These are phyloP conservation scores for Penicillium fimorum DNA, from an alignment of 495 filamentous ascomycete species.

Conservation along the genomic window DNA sequence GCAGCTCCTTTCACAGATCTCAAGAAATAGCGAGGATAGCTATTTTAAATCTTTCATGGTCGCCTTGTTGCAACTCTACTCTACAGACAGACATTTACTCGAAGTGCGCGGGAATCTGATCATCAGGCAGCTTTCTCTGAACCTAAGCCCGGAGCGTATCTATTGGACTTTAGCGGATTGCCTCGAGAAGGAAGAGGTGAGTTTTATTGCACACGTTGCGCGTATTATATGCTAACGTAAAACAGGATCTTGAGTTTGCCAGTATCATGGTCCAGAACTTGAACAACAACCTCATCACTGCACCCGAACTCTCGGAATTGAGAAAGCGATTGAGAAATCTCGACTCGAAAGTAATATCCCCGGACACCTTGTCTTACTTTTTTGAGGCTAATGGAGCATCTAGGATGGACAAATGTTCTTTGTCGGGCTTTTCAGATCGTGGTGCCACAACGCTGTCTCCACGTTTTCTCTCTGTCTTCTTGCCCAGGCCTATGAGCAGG, in stretches of 20 bases:
- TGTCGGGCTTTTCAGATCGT: conserved; percentile 87
- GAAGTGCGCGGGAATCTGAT: conserved; percentile 95
- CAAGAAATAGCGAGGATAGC: conserved; percentile 90
- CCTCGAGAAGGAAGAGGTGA: conserved; percentile 88
- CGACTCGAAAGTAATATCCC: conserved; percentile 67
- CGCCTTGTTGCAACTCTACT: conserved; percentile 90
- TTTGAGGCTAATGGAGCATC: conserved; percentile 14
- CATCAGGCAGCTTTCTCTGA: conserved; percentile 91
- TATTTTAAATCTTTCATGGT: conserved; percentile 99
- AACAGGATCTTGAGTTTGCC: conserved; percentile 86
- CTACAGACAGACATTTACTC: conserved; percentile 84
- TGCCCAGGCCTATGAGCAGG: conserved; percentile 97
- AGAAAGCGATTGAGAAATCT: conserved; percentile 87
- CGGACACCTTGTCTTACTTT: not conserved
- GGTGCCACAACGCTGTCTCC: conserved; percentile 98
- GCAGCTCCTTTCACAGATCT: conserved; percentile 93
- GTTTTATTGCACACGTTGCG: not conserved
- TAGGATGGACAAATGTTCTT: conserved; percentile 95
- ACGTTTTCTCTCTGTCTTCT: conserved; percentile 95
- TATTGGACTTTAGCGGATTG: conserved; percentile 96
- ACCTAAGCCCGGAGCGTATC: conserved; percentile 88
- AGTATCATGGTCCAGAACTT: conserved; percentile 99
- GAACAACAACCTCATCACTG: conserved; percentile 98
- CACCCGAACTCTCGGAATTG: conserved; percentile 87
- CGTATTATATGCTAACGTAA: conserved; percentile 13